Evolutionary conservation across 2,329 filamentous ascomycete species (phyloP), one percentile per base, ranked within the genome.

Genomic region (Trichoderma aggressivum): DNA sequence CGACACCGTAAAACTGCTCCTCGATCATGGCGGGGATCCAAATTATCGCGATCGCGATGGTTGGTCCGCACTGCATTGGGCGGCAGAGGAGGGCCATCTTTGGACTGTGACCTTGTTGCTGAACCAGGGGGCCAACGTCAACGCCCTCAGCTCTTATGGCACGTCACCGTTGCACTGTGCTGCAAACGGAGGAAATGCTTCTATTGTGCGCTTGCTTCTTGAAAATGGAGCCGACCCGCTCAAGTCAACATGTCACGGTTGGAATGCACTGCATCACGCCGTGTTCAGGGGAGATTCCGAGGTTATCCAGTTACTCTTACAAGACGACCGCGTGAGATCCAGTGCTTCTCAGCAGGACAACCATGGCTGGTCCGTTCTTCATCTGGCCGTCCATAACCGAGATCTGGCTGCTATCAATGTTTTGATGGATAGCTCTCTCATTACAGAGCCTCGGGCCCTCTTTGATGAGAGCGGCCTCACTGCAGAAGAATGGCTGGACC

Each of bases 281-380:
- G 63, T 16, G 6, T 65, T 28, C 63, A 39, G 56, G 47, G 63
- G 63, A 10, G 32, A 65, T 56, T 56, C 47, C 21, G 32, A 39
- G 0, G 50, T 65, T 56, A 32, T 65, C 63, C 30, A 65, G 6
- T 36, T 26, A 5, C 63, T 65, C 16, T 7, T 65, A 8, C 16
- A 11, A 39, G 21, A 65, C 16, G 63, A 21, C 21, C 47, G 32
- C 5, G 63, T 56, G 10, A 65, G 21, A 56, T 65, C 63, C 3
- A 56, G 16, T n/a, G 63, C 4, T 5, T 39, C 47, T 26, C 63
- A 65, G 50, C 63, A 65, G 50, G 63, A 65, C 56, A 65, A 65
- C 16, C 63, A 65, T 39, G 63, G 63, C 63, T 65, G 63, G 63
- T 65, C 63, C 21, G 63, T 39, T 56, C 63, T 65, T 28, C 63